A percentile compares a stretch with the other conserved stretches of the same genome.
These are phyloP conservation scores for Eremothecium coryli DNA, from an alignment of 1,139 yeast species.

Conservation along the genomic window DNA sequence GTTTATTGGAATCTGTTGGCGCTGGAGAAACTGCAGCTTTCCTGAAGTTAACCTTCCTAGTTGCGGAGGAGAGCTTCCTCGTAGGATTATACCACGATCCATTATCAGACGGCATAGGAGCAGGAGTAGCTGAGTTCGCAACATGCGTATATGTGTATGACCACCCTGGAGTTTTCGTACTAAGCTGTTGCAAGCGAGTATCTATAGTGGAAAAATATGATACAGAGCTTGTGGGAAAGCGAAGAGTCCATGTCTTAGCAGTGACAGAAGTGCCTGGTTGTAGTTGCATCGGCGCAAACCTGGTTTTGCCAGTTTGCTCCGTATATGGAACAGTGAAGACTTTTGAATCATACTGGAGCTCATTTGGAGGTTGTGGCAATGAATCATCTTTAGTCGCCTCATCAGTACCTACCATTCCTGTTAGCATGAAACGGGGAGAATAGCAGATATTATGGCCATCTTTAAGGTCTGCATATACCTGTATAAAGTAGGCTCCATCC, in stretches of 20 bases:
- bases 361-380: slow-evolving; percentile 26
- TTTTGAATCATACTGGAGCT: slow-evolving; percentile 30
- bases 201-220: slow-evolving; percentile 42
- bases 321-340: slow-evolving; percentile 55
- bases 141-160: slow-evolving; percentile 57
- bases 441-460: slow-evolving; percentile 55
- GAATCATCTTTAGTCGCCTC: slow-evolving; percentile 16
- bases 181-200: slow-evolving; percentile 38
- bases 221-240: slow-evolving; percentile 59
- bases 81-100: slow-evolving; percentile 39
- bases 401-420: slow-evolving; percentile 61
- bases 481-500: slow-evolving; percentile 60
- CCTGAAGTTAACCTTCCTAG: slow-evolving; percentile 20
- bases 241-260: slow-evolving; percentile 51
- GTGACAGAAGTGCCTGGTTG: slow-evolving; percentile 73
- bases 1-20: too few relatives aligned
- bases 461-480: slow-evolving; percentile 41
- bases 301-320: slow-evolving; percentile 60
- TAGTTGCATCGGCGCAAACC: slow-evolving; percentile 85
- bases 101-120: slow-evolving; percentile 50
- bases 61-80: slow-evolving; percentile 29
- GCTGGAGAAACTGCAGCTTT: too few relatives aligned
- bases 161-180: slow-evolving; percentile 82
- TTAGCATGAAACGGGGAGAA: slow-evolving; percentile 50
- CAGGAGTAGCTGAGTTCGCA: slow-evolving; percentile 52